phyloP scores from a whole-genome alignment of 192 early-diverging fungal genomes.

The Irineochytrium annulatum region DNA sequence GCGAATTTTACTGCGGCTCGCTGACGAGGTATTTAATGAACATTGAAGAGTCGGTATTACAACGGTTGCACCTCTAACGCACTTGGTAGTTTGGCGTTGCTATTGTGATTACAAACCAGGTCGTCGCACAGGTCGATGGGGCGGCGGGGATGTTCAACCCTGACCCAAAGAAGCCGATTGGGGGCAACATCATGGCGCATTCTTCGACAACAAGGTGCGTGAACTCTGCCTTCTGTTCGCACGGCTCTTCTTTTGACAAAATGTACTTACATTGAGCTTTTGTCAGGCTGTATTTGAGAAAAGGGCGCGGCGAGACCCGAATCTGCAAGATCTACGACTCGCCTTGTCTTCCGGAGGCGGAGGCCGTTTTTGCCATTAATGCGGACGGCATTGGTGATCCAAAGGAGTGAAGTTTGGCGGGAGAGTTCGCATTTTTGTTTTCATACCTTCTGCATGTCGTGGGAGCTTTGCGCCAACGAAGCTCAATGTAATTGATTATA shows the following conservation, averaged over 20 bases:
- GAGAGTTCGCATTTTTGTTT: too few relatives aligned
- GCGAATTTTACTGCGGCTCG: conserved; percentile 76
- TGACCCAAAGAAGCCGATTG: conserved; percentile 94
- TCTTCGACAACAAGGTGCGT: conserved; percentile 88
- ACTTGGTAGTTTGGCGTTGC: conserved; percentile 81
- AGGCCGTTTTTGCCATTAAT: conserved; percentile 88
- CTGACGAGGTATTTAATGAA: conserved; percentile 90
- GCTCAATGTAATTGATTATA: too few relatives aligned
- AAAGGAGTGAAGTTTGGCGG: conserved; percentile 57
- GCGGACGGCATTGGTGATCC: conserved; percentile 86
- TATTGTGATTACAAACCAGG: conserved; percentile 97
- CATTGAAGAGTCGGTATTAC: too few relatives aligned
- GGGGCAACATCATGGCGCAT: conserved; percentile 97
- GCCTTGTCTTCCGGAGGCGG: conserved; percentile 85
- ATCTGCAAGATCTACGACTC: conserved; percentile 98
- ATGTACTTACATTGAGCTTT: background rate
- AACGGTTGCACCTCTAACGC: background rate
- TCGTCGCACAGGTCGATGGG: conserved; percentile 91
- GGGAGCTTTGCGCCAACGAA: too few relatives aligned
- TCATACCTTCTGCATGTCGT: too few relatives aligned
- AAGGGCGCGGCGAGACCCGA: conserved; percentile 85
- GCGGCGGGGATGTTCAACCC: conserved; percentile 76
- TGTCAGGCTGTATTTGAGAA: conserved; percentile 76
- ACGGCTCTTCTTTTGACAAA: background rate
- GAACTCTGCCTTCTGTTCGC: background rate